These are phyloP conservation scores for Fusarium camptoceras DNA, from an alignment of 2,329 filamentous ascomycete species.

Conservation along the genomic window DNA sequence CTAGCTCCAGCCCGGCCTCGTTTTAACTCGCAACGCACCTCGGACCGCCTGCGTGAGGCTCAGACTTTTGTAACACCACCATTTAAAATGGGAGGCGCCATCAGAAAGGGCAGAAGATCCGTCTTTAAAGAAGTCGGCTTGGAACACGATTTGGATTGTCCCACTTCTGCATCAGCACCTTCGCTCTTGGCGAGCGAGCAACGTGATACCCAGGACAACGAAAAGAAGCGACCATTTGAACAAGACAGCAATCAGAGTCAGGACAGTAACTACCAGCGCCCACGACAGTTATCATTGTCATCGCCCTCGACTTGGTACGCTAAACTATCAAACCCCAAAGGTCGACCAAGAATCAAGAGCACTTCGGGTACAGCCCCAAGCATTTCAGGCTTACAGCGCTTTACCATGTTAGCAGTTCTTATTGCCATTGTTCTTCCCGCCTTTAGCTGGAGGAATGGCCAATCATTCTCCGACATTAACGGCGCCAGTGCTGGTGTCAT, in stretches of 20 bases:
- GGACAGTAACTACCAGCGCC: slow-evolving; percentile 12
- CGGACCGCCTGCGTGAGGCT: slow-evolving; percentile 64
- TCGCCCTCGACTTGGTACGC: slow-evolving; percentile 57
- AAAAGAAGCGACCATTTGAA: slow-evolving; percentile 40
- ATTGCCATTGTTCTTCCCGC: slow-evolving; percentile 64
- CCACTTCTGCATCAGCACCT: slow-evolving; percentile 28
- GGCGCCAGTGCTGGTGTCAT: slow-evolving; percentile 63
- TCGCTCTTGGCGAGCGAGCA: slow-evolving; percentile 25
- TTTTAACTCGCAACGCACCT: slow-evolving; percentile 64
- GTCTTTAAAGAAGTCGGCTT: slow-evolving; percentile 66
- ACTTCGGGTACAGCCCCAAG: slow-evolving; percentile 58
- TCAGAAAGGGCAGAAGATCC: slow-evolving; percentile 63
- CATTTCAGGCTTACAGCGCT: slow-evolving; percentile 56
- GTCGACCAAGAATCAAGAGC: slow-evolving; percentile 57
- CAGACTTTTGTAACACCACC: slow-evolving; percentile 53
- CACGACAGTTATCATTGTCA: slow-evolving; percentile 34
- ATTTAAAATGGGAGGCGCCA: slow-evolving; percentile 58
- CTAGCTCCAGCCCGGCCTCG: slow-evolving; percentile 54
- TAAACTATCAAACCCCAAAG: slow-evolving; percentile 54
- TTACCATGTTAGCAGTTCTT: slow-evolving; percentile 62
- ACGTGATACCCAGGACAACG: slow-evolving; percentile 41
- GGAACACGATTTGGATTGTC: slow-evolving; percentile 50
- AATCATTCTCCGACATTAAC: slow-evolving; percentile 53
- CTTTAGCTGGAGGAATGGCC: slow-evolving; percentile 56
- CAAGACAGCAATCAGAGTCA: slow-evolving; percentile 16